These are phyloP conservation scores for Saccharomyces mikatae DNA, from an alignment of 805 yeast genomes.

Conservation along the genomic window DNA sequence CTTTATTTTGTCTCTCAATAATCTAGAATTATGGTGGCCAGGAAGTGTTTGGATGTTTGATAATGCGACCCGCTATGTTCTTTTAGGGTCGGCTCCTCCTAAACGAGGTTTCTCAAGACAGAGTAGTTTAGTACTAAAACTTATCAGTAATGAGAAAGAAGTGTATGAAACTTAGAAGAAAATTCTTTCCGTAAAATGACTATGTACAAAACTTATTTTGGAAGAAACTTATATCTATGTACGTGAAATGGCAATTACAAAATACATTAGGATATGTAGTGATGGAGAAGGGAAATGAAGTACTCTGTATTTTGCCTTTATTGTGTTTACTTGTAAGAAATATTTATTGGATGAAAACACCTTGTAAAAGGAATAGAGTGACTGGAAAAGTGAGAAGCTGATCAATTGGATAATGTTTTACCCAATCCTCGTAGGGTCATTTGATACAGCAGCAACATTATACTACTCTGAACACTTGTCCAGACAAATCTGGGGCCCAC, in stretches of 20 bases:
- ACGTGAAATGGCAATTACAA: background rate
- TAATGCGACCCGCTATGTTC: background rate
- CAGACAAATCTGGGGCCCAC: constrained; percentile 95
- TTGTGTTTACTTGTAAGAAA: background rate
- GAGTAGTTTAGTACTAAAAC: background rate
- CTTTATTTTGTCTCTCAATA: background rate
- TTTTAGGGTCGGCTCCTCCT: background rate
- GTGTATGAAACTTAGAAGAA: background rate
- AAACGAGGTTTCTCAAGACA: background rate
- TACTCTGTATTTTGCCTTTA: background rate
- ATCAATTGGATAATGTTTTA: constrained; percentile 5
- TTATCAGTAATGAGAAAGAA: background rate
- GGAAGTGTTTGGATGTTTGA: background rate
- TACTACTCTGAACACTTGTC: constrained; percentile 92
- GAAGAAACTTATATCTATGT: background rate
- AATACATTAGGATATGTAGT: background rate
- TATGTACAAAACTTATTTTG: background rate
- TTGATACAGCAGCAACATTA: constrained; percentile 87
- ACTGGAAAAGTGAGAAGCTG: background rate
- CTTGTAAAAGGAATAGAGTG: background rate
- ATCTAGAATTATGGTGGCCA: background rate
- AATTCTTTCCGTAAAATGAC: background rate
- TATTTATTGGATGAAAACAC: background rate
- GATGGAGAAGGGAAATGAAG: background rate
- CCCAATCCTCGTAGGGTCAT: constrained; percentile 47